A percentile compares a stretch with the other conserved stretches of the same genome.
Evolutionary conservation across 495 filamentous ascomycete species (phyloP).

Genomic region (Beverwykella pulmonaria): DNA sequence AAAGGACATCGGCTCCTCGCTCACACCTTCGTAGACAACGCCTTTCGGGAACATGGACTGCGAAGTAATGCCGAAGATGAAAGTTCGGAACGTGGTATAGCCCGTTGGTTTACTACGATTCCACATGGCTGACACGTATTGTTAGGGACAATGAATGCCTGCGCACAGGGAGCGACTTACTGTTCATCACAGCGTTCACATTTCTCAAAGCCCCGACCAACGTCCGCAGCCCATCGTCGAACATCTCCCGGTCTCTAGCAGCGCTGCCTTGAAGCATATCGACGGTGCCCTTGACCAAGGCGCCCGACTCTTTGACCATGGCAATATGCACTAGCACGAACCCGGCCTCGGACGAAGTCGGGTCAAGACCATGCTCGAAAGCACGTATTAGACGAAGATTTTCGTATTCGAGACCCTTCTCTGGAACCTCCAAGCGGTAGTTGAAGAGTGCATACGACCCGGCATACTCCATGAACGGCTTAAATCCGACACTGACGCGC

Average conservation of each 20-base stretch:
- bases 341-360: conserved; percentile 84
- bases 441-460: conserved; percentile 91
- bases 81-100: conserved; percentile 84
- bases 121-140: conserved; percentile 70
- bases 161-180: conserved; percentile 46
- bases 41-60: conserved; percentile 92
- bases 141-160: conserved; percentile 6
- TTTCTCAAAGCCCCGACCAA: conserved; percentile 65
- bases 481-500: conserved; percentile 60
- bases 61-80: conserved; percentile 88
- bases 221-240: conserved; percentile 65
- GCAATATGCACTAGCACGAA: conserved; percentile 65
- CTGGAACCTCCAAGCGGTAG: conserved; percentile 70
- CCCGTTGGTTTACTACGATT: conserved; percentile 71
- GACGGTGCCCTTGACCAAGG: conserved; percentile 68
- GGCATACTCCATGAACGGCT: conserved; percentile 94
- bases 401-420: conserved; percentile 66
- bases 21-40: conserved; percentile 82
- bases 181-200: conserved; percentile 80
- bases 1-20: conserved; percentile 71
- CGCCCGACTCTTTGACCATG: conserved; percentile 73
- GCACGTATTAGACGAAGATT: conserved; percentile 86
- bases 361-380: conserved; percentile 84
- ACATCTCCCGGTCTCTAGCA: conserved; percentile 53
- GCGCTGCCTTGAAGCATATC: conserved; percentile 64